phyloP scores from a whole-genome alignment of 345 rosid species.

The Eutrema yunnanense region DNA sequence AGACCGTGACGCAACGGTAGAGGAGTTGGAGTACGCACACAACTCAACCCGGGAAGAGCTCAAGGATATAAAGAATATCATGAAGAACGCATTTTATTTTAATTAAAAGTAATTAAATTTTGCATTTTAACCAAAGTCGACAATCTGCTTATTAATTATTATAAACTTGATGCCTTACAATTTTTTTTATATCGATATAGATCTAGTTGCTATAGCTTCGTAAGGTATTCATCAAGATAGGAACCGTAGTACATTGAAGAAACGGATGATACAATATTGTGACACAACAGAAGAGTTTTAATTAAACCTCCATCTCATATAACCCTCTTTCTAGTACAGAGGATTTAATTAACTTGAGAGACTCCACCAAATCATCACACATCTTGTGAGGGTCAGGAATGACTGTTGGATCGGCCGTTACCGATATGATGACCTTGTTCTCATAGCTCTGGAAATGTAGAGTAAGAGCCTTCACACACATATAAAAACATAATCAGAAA shows the following conservation, averaged over 20 bases:
- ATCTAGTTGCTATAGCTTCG: background rate
- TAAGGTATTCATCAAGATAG: background rate
- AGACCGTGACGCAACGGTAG: too few species aligned
- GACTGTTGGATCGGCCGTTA: slow-evolving; percentile 58
- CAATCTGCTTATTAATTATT: background rate
- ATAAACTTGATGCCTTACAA: background rate
- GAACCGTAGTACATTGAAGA: background rate
- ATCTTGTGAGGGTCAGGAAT: slow-evolving; percentile 67
- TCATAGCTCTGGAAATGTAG: slow-evolving; percentile 76
- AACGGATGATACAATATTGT: background rate
- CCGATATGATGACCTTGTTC: slow-evolving; percentile 50
- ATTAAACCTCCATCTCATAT: slow-evolving; percentile 15
- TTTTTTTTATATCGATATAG: background rate
- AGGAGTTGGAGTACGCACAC: too few species aligned
- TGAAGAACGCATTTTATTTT: too few species aligned
- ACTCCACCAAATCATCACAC: slow-evolving; percentile 52
- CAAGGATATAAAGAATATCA: too few species aligned
- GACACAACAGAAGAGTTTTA: background rate
- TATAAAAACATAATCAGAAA: background rate
- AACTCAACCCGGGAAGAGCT: too few species aligned
- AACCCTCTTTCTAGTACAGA: slow-evolving; percentile 29
- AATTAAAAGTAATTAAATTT: background rate
- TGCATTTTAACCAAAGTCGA: too few species aligned
- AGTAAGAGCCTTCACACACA: slow-evolving; percentile 53
- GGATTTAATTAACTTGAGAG: slow-evolving; percentile 48